Evolutionary conservation across 2,329 filamentous ascomycete genomes (phyloP).

Genomic region (Acarospora socialis): DNA sequence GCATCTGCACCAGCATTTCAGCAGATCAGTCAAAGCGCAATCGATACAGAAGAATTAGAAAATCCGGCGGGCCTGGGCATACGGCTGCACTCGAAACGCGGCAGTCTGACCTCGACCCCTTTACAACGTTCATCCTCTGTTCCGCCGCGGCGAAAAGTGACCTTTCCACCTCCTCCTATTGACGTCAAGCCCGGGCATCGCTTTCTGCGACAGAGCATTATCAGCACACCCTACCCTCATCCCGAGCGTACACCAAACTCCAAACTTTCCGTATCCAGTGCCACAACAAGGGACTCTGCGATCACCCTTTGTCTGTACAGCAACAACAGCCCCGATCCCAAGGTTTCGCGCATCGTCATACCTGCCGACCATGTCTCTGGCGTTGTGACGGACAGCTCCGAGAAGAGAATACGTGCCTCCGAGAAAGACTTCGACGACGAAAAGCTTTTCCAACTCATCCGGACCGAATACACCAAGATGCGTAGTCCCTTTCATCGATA

Average conservation of each 20-base stretch:
- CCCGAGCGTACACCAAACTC: not conserved
- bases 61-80: too few species aligned
- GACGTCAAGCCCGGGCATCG: slow-evolving; percentile 4
- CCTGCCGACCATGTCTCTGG: slow-evolving; percentile 4
- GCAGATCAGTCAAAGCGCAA: too few species aligned
- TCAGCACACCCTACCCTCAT: slow-evolving; percentile 12
- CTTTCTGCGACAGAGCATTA: slow-evolving; percentile 8
- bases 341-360: slow-evolving; percentile 7
- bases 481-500: slow-evolving; percentile 4
- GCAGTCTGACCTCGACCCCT: too few species aligned
- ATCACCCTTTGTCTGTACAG: slow-evolving; percentile 10
- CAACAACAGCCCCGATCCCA: slow-evolving; percentile 4
- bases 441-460: slow-evolving; percentile 8
- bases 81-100: too few species aligned
- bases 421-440: slow-evolving; percentile 10
- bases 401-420: slow-evolving; percentile 2
- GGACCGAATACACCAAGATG: slow-evolving; percentile 5
- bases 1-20: too few species aligned
- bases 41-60: too few species aligned
- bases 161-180: slow-evolving; percentile 4
- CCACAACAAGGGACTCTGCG: slow-evolving; percentile 1
- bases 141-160: slow-evolving; percentile 6
- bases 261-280: too few species aligned
- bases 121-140: not conserved
- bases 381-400: slow-evolving; percentile 1